Evolutionary conservation across 2,329 filamentous ascomycete species (phyloP).

Genomic region (Graphium sp.): DNA sequence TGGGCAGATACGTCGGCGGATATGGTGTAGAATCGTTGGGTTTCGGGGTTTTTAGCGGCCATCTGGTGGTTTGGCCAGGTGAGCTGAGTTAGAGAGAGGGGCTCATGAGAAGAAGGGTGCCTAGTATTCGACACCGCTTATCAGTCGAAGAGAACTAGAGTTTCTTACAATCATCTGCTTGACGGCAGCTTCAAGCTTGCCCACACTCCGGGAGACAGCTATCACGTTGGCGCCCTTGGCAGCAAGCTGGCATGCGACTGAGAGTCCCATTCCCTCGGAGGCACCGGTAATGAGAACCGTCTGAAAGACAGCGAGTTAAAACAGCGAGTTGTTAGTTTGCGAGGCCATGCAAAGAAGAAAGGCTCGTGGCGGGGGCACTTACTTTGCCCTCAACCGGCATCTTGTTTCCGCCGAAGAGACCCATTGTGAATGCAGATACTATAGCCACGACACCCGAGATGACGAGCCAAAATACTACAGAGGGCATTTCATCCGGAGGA

Average conservation of each 20-base stretch:
- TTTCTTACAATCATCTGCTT: too few relatives aligned
- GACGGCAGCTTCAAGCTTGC: constrained; percentile 57
- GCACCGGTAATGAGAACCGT: constrained; percentile 81
- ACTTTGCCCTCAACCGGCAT: constrained; percentile 79
- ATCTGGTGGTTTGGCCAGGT: constrained; percentile 23
- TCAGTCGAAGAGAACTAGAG: constrained; percentile 44
- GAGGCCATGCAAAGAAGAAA: constrained; percentile 1
- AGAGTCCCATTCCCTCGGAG: constrained; percentile 82
- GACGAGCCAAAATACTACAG: constrained; percentile 11
- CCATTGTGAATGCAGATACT: constrained; percentile 35
- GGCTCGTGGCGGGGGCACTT: constrained; percentile 8
- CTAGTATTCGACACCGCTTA: too few relatives aligned
- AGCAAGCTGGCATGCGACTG: constrained; percentile 57
- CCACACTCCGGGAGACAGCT: constrained; percentile 62
- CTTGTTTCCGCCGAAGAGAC: constrained; percentile 51
- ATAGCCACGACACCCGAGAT: constrained; percentile 15
- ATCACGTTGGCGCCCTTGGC: constrained; percentile 74
- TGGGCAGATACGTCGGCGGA: constrained; percentile 63
- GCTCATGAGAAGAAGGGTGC: neutral
- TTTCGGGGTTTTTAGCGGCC: constrained; percentile 43
- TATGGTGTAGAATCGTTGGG: constrained; percentile 71
- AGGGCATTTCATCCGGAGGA: too few relatives aligned
- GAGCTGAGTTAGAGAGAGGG: constrained; percentile 3
- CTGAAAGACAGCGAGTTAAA: constrained; percentile 22
- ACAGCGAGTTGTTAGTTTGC: neutral